Evolutionary conservation across 768 basidiomycete genomes (phyloP), one percentile per base, ranked within the genome.

Genomic region (Suillus occidentalis): DNA sequence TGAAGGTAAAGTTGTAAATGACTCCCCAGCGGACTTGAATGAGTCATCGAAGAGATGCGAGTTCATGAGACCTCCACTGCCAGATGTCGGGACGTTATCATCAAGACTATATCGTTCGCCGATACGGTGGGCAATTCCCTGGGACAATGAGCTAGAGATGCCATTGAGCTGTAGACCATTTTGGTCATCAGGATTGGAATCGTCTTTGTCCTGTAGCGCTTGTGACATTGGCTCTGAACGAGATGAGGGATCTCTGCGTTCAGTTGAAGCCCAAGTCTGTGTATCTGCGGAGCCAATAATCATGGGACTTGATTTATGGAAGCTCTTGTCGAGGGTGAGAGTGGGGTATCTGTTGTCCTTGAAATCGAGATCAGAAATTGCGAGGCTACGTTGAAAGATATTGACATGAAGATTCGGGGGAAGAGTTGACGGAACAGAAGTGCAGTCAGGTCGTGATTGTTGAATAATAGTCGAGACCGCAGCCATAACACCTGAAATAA

Each of bases 291-390:
- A 66, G 6, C 73, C 68, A 64, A 69, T 69, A 28, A 74, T 68
- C 75, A 81, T 75, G 47, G 73, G 63, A 62, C 75, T 72, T 39
- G 72, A 56, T 53, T 67, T 74, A 55, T 71, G 70, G 50, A 66
- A 65, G 57, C 60, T 68, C 40, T 71, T 72, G 63, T 64, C 34
- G 58, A 78, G 65, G 8, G 75, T 63, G 22, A 79, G 70, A 57
- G 78, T 63, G 20, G 83, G 79, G 68, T 89, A 88, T 72, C 89
- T 81, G 72, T 83, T 84, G 79, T 89, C 89, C 70, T 82, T 81
- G 74, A 86, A 83, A 75, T 88, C 86, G 67, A 86, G 80, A 64
- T 89, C 88, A 63, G 84, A 78, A 73, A 88, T 81, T 47, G 79
- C 72, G 65, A 89, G 80, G 49, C 82, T 77, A 70, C 81, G 82